Evolutionary conservation across 768 basidiomycete genomes (phyloP).

Genomic region (Mycena rebaudengoi): DNA sequence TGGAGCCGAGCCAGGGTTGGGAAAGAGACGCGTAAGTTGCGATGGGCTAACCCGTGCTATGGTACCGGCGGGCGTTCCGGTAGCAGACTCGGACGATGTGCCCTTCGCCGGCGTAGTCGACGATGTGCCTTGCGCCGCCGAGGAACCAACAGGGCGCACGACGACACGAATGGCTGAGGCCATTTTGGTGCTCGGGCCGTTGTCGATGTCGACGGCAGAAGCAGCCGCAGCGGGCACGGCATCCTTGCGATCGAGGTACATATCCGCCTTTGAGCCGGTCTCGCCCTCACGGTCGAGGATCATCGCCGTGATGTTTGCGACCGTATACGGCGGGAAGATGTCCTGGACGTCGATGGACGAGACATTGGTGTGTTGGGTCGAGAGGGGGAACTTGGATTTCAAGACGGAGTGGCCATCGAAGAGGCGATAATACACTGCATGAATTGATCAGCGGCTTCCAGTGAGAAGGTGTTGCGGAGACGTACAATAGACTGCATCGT

Average conservation of each 20-base stretch:
- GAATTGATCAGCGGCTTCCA: slow-evolving; percentile 10
- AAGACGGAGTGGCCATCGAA: slow-evolving; percentile 9
- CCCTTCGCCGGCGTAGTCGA: not conserved
- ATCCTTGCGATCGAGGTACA: slow-evolving; percentile 14
- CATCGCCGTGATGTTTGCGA: not conserved
- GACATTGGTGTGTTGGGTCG: slow-evolving; percentile 6
- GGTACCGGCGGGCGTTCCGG: slow-evolving; percentile 5
- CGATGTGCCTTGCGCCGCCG: not conserved
- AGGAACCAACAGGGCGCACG: not conserved
- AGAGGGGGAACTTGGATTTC: slow-evolving; percentile 6
- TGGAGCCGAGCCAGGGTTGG: slow-evolving; percentile 4
- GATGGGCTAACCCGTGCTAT: slow-evolving; percentile 2
- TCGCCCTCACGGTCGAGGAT: slow-evolving; percentile 7
- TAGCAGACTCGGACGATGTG: slow-evolving; percentile 1
- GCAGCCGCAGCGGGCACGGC: slow-evolving; percentile 8
- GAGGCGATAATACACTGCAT: slow-evolving; percentile 12
- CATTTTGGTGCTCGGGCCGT: slow-evolving; percentile 8
- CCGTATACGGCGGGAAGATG: slow-evolving; percentile 8
- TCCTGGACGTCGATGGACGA: slow-evolving; percentile 14
- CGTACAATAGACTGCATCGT: slow-evolving; percentile 8
- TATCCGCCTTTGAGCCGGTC: not conserved
- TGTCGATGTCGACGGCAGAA: slow-evolving; percentile 3
- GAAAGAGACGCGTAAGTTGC: slow-evolving; percentile 3
- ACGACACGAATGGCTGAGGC: slow-evolving; percentile 7
- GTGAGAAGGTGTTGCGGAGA: slow-evolving; percentile 3